These are phyloP conservation scores for Capronia coronata DNA, from an alignment of 2,329 filamentous ascomycete species.

Conservation along the genomic window DNA sequence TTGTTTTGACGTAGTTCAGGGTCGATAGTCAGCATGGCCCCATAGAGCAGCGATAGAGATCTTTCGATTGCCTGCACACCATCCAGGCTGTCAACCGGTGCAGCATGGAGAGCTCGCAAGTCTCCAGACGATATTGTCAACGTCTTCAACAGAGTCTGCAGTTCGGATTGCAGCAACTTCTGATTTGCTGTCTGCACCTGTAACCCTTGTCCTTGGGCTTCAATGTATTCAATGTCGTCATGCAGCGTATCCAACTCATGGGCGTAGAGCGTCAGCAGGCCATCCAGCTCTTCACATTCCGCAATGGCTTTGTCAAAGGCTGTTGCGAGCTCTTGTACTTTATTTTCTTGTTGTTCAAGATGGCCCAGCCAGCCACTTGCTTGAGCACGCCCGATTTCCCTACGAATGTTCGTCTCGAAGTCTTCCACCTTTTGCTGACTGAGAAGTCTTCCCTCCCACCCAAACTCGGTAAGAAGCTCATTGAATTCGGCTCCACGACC, in stretches of 20 bases:
- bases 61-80: constrained; percentile 72
- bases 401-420: constrained; percentile 73
- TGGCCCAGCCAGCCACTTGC: constrained; percentile 87
- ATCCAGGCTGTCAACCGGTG: constrained; percentile 63
- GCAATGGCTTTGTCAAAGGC: constrained; percentile 85
- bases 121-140: constrained; percentile 77
- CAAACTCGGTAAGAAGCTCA: constrained; percentile 74
- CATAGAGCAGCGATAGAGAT: constrained; percentile 75
- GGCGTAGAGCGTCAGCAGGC: constrained; percentile 84
- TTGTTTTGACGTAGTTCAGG: constrained; percentile 60
- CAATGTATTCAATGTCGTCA: constrained; percentile 94
- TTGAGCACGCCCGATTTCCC: constrained; percentile 83
- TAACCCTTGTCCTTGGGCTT: constrained; percentile 91
- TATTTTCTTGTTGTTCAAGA: constrained; percentile 76
- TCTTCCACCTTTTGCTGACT: constrained; percentile 70
- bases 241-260: constrained; percentile 94
- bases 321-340: constrained; percentile 76
- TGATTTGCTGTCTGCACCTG: constrained; percentile 97
- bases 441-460: constrained; percentile 75
- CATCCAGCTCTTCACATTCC: constrained; percentile 94
- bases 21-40: constrained; percentile 89
- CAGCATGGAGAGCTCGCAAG: constrained; percentile 65
- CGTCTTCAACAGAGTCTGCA: constrained; percentile 81
- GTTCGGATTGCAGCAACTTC: constrained; percentile 82
- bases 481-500: constrained; percentile 74